phyloP scores from a whole-genome alignment of 2,329 filamentous ascomycete species.

The Zelopaecilomyces penicillatus region DNA sequence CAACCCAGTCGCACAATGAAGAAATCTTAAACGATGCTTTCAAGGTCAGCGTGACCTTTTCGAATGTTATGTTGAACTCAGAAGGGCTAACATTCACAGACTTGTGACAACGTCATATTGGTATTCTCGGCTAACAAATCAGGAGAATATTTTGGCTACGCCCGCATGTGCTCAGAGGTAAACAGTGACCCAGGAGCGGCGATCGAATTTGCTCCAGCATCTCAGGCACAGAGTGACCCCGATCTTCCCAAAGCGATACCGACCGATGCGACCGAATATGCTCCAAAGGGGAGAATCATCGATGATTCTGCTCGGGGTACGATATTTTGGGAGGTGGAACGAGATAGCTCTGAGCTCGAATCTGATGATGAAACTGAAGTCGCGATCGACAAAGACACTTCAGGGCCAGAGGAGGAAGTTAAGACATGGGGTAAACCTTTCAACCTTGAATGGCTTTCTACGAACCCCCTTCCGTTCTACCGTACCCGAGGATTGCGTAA shows the following conservation, averaged over 20 bases:
- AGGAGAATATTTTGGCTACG: constrained; percentile 93
- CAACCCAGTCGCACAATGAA: constrained; percentile 91
- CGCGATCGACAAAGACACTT: constrained; percentile 30
- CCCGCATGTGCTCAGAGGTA: constrained; percentile 79
- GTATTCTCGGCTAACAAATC: constrained; percentile 97
- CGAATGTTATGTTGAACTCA: not conserved
- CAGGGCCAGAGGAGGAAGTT: constrained; percentile 31
- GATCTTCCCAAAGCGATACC: constrained; percentile 73
- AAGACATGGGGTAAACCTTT: constrained; percentile 89
- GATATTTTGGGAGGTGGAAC: constrained; percentile 89
- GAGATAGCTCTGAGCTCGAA: constrained; percentile 41
- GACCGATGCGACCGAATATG: constrained; percentile 68
- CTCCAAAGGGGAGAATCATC: constrained; percentile 78
- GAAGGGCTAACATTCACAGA: constrained; percentile 35
- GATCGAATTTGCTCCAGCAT: constrained; percentile 60
- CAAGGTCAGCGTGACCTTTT: constrained; percentile 44
- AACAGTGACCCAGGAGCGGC: constrained; percentile 64
- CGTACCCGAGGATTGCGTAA: constrained; percentile 80
- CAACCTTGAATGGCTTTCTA: constrained; percentile 83
- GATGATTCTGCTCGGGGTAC: constrained; percentile 90
- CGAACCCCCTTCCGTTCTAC: constrained; percentile 76
- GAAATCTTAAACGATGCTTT: constrained; percentile 74
- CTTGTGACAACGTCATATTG: constrained; percentile 75
- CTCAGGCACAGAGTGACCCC: constrained; percentile 47
- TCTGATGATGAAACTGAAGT: constrained; percentile 35